These are phyloP conservation scores for Pelargonium myrrhifolium DNA, from an alignment of 441 rosid species.

Conservation along the genomic window DNA sequence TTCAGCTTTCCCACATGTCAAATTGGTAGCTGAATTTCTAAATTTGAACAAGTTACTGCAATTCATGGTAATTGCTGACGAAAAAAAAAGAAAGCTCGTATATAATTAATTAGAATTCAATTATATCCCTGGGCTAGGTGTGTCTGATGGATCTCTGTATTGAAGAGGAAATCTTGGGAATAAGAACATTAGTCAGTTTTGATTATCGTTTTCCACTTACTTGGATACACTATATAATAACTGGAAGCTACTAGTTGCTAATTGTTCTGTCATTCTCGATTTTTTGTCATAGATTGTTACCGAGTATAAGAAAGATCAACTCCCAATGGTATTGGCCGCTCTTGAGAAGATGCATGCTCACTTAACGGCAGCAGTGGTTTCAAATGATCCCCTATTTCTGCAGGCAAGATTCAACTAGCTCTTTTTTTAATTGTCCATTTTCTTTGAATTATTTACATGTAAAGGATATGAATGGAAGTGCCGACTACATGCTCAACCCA, in stretches of 20 bases:
- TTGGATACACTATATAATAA: neutral
- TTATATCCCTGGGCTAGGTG: no score
- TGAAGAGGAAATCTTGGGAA: neutral
- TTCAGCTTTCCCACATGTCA: no score
- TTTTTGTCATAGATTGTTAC: slow-evolving; percentile 52
- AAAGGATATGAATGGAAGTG: neutral
- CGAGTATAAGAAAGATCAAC: slow-evolving; percentile 70
- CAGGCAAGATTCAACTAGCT: slow-evolving; percentile 44
- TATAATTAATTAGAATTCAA: no score
- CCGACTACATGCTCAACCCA: neutral
- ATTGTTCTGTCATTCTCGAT: neutral
- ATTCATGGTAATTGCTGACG: no score
- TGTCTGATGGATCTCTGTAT: neutral
- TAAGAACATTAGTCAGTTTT: neutral
- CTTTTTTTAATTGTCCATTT: neutral
- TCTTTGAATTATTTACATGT: neutral
- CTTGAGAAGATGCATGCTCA: slow-evolving; percentile 92
- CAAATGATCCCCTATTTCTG: slow-evolving; percentile 74
- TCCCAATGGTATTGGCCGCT: slow-evolving; percentile 67
- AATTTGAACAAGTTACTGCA: no score
- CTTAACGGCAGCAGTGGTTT: slow-evolving; percentile 90
- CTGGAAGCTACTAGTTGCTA: neutral
- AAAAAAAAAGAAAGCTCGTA: no score
- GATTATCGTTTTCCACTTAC: neutral
- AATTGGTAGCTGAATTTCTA: no score